Evolutionary conservation across 192 early-diverging fungal genomes (phyloP), one percentile per base, ranked within the genome.

Genomic region (Linnemannia zychae): DNA sequence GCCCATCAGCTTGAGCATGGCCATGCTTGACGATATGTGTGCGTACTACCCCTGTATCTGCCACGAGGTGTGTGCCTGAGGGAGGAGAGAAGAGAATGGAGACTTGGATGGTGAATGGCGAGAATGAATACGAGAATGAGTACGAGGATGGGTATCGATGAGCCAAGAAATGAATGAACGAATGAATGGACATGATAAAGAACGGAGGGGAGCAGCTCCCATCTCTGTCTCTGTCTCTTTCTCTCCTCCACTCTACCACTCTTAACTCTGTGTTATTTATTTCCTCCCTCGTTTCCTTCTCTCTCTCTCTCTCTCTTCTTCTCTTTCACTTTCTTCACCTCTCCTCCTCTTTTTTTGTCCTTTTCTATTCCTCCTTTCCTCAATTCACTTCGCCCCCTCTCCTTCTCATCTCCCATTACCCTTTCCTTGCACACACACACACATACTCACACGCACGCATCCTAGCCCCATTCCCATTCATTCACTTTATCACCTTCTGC

Each of bases 311-410:
- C 20, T 7, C 17, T 34, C 22, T 20, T 37, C 50, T 33, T 52
- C 18, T 17, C 31, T 7, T 47, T 46, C n/a, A 4, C 7, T 70
- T 70, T n/a, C 37, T 16, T n/a, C 13, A 46, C 38, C 12, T 12
- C 22, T 12, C 16, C 40, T 49, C 36, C 28, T 57, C 9, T 31
- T 47, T 65, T 48, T 53, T 52, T 60, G n/a, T 71, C 40, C 49
- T n/a, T n/a, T n/a, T n/a, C n/a, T n/a, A n/a, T n/a, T n/a, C n/a
- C n/a, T n/a, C n/a, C n/a, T n/a, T n/a, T n/a, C n/a, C n/a, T n/a
- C n/a, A n/a, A n/a, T n/a, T 67, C 38, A 63, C 74, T 75, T 65
- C 65, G 34, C 24, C 20, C 37, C 16, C 38, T 48, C n/a, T 48
- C 34, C 24, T 53, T 52, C 36, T 22, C 69, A 18, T 28, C 31